Base-by-base conservation (phyloP, 2,329 filamentous ascomycete genomes). In the Sporothrix luriei region DNA sequence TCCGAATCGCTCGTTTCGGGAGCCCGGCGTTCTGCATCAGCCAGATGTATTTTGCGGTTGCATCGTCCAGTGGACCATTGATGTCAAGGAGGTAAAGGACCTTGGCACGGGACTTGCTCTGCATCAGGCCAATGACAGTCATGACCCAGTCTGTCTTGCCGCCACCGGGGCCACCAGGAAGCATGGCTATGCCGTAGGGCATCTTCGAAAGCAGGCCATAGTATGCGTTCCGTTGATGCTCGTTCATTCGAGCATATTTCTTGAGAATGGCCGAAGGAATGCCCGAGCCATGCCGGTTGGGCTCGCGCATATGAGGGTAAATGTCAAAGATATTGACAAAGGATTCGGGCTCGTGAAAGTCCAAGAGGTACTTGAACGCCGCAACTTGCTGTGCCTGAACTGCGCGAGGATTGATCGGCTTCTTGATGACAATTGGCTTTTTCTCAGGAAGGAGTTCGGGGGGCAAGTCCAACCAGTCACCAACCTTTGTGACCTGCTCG, bases 131-230 rank as follows among this genome's bases (percentile, higher is more conserved):
- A 1, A 81, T 76, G 2, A 82, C 73, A 0, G 81, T 74, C 73
- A 83, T 78, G 46, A 80, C 82, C 80, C 81, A 83, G 48, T 83
- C 80, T 0, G 82, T 84, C 65, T 84, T 84, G 0, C 82, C 82
- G 0, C 82, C 79, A 0, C 82, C 82, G 4, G 82, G 82, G 5
- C 82, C 82, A 4, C 82, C 82, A 7, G 82, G 82, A 0, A 84
- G 75, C 62, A 84, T 78, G 38, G 78, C 80, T 0, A 84, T 71
- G 0, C 81, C 80, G n/a, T 80, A 81, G 0, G 81, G 80, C 13
- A 84, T 79, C 0, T 72, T 72, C 1, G 72, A 70, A 0, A 84
- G 75, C 0, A 83, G 75, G 0, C 76, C 77, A 0, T 76, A 38
- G 46, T 82, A 81, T 0, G 81, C 81, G 0, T 72, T 67, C 1